A percentile compares a stretch with the other conserved stretches of the same genome.
Evolutionary conservation across 108 stramenopile genomes (phyloP).

Genomic region (Cyclotella choctawhatcheeana): DNA sequence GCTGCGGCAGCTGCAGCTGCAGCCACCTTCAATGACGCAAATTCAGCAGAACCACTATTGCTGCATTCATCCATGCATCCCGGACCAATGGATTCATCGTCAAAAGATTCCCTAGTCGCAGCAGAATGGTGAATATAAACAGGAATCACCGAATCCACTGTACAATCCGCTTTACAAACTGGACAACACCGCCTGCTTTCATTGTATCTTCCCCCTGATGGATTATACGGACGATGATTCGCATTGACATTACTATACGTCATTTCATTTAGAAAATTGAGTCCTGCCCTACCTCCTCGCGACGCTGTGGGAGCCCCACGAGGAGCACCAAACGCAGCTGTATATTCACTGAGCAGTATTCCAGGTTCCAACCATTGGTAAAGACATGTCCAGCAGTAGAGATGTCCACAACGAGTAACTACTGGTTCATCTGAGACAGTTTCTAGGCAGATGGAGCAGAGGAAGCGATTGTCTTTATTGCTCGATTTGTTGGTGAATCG

Average conservation of each 20-base stretch:
- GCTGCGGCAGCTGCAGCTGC: background rate
- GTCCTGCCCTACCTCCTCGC: background rate
- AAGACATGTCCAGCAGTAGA: constrained; percentile 80
- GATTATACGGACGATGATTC: constrained; percentile 26
- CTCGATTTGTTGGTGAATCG: background rate
- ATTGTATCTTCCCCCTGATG: constrained; percentile 17
- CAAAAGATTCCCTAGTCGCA: background rate
- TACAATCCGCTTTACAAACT: constrained; percentile 80
- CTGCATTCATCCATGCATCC: background rate
- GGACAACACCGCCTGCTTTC: constrained; percentile 71
- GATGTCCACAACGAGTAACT: constrained; percentile 74
- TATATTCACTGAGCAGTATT: constrained; percentile 34
- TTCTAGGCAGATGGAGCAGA: constrained; percentile 77
- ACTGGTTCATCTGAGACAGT: constrained; percentile 63
- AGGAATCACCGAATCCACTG: constrained; percentile 75
- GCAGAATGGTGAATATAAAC: constrained; percentile 74
- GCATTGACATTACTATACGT: constrained; percentile 7
- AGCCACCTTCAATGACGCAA: background rate
- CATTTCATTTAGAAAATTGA: constrained; percentile 41
- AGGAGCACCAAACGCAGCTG: constrained; percentile 30
- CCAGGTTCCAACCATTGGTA: constrained; percentile 57
- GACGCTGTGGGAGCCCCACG: background rate
- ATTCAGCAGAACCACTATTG: too few species aligned
- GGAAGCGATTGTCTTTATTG: constrained; percentile 39
- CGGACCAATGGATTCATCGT: background rate